Evolutionary conservation across 108 stramenopile species (phyloP).

Genomic region (Discostella pseudostelligera): DNA sequence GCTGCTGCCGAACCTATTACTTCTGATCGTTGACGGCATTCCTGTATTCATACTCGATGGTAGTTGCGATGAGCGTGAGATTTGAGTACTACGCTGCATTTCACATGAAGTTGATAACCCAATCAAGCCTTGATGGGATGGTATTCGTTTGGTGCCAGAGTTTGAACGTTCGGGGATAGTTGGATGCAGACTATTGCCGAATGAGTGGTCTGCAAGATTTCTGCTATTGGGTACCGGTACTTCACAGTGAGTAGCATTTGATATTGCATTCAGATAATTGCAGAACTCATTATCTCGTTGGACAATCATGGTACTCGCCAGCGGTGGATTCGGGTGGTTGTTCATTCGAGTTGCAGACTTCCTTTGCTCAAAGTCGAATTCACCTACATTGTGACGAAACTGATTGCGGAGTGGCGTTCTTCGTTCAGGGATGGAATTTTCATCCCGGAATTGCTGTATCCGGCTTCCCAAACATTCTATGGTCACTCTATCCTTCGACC

Average conservation of each 20-base stretch:
- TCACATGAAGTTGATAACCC: background rate
- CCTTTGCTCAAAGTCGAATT: background rate
- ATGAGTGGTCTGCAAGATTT: background rate
- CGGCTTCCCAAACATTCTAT: background rate
- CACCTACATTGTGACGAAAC: slow-evolving; percentile 1
- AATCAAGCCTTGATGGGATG: background rate
- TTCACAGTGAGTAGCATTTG: background rate
- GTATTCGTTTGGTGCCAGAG: background rate
- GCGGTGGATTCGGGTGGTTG: background rate
- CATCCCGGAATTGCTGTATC: no score
- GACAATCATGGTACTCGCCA: background rate
- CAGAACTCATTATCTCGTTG: slow-evolving; percentile 20
- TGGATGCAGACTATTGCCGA: background rate
- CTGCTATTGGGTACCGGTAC: background rate
- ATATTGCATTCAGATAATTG: slow-evolving; percentile 22
- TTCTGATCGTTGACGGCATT: no score
- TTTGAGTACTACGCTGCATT: background rate
- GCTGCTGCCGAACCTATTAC: no score
- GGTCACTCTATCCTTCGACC: background rate
- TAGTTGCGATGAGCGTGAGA: no score
- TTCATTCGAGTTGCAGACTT: background rate
- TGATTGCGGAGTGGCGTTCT: background rate
- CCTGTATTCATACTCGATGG: no score
- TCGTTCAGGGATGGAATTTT: background rate
- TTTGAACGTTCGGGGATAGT: background rate